Conservation (phyloP, 768 basidiomycete species). For the Podaxis rugospora region DNA sequence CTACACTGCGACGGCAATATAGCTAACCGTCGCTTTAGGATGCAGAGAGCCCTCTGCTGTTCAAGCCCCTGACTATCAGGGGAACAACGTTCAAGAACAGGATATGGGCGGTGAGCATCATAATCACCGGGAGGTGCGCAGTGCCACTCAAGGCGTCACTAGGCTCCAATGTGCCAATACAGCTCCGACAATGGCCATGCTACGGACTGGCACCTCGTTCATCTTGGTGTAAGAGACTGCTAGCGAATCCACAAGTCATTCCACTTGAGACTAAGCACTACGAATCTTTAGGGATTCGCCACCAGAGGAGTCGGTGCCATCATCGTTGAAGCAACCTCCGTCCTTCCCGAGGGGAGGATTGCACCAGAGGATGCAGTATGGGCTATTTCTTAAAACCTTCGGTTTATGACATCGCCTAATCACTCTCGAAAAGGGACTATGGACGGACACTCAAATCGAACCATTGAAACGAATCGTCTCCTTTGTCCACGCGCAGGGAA, state of each 20-base stretch:
- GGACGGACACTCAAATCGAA: slow-evolving; percentile 72
- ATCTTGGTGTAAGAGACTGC: slow-evolving; percentile 47
- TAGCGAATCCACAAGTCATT: slow-evolving; percentile 11
- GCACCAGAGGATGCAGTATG: slow-evolving; percentile 68
- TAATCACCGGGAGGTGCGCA: background rate
- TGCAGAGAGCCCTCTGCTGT: slow-evolving; percentile 49
- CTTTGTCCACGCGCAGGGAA: slow-evolving; percentile 67
- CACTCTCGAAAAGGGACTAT: slow-evolving; percentile 45
- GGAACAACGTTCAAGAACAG: slow-evolving; percentile 70
- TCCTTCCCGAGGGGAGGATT: slow-evolving; percentile 73
- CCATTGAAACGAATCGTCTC: slow-evolving; percentile 68
- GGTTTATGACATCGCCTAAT: background rate
- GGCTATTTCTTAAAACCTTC: background rate
- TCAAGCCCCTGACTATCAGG: slow-evolving; percentile 60
- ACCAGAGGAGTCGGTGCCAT: slow-evolving; percentile 69
- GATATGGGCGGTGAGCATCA: slow-evolving; percentile 53
- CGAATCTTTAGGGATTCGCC: slow-evolving; percentile 45
- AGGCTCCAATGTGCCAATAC: slow-evolving; percentile 86
- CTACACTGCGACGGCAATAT: background rate
- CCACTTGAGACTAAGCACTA: background rate
- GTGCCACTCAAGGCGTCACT: background rate
- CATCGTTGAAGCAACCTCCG: slow-evolving; percentile 70
- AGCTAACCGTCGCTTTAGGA: slow-evolving; percentile 32
- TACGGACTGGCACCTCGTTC: slow-evolving; percentile 82
- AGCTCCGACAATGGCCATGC: slow-evolving; percentile 68